phyloP scores from a whole-genome alignment of 352 stramenopile genomes.

The Phytopythium mirpurense region DNA sequence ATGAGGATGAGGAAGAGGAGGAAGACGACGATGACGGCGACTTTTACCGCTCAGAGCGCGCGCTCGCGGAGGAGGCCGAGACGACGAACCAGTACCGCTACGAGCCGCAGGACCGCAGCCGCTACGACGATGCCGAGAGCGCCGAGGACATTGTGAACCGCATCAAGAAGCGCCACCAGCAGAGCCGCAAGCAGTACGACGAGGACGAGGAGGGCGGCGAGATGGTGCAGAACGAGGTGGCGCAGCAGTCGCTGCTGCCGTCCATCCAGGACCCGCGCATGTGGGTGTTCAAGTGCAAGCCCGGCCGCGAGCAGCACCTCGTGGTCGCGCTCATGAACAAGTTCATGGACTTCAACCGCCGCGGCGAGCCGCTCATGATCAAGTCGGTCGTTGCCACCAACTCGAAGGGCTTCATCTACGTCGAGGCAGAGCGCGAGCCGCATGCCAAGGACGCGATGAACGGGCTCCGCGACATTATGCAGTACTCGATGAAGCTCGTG shows the following conservation, averaged over 20 bases:
- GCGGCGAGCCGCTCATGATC: slow-evolving; percentile 77
- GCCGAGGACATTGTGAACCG: slow-evolving; percentile 83
- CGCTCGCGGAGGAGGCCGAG: slow-evolving; percentile 74
- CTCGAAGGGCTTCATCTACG: slow-evolving; percentile 89
- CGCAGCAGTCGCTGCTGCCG: slow-evolving; percentile 82
- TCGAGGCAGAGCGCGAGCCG: slow-evolving; percentile 82
- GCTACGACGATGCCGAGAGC: slow-evolving; percentile 76
- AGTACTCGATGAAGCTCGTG: slow-evolving; percentile 88
- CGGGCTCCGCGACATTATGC: slow-evolving; percentile 76
- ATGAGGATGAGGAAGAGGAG: slow-evolving; percentile 84
- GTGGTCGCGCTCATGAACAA: slow-evolving; percentile 89
- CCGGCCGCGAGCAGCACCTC: slow-evolving; percentile 80
- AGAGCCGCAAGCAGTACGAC: slow-evolving; percentile 80
- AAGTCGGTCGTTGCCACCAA: slow-evolving; percentile 86
- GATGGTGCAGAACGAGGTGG: slow-evolving; percentile 81
- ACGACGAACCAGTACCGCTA: slow-evolving; percentile 60
- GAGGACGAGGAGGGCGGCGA: slow-evolving; percentile 82
- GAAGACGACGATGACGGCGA: slow-evolving; percentile 78
- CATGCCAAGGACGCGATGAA: slow-evolving; percentile 84
- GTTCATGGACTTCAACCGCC: slow-evolving; percentile 79
- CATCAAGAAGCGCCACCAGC: slow-evolving; percentile 87
- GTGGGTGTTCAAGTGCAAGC: slow-evolving; percentile 91
- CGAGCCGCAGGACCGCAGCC: slow-evolving; percentile 63
- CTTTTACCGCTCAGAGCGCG: slow-evolving; percentile 73
- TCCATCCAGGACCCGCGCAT: slow-evolving; percentile 87